Base-by-base conservation (phyloP, 305 asterid species). In the Nicotiana rustica region DNA sequence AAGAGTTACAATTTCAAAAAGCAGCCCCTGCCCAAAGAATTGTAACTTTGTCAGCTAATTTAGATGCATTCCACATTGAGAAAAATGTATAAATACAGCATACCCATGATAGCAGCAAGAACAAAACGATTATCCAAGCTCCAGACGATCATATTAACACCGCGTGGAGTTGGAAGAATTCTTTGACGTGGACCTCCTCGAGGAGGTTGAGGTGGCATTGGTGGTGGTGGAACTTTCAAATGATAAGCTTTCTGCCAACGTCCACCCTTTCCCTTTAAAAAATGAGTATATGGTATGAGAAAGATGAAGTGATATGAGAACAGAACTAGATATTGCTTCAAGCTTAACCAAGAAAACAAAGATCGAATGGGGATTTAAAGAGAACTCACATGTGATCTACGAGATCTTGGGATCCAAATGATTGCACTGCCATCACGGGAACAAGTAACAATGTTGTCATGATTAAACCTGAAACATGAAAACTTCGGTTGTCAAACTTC, bases 341-440 rank as follows among this genome's bases (percentile, higher is more conserved):
- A 29, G 80, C 80, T 8, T 21, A 73, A 19, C 29, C 25, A 73
- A 52, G 65, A 52, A 52, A 52, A 38, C 65, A 52, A 75, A 57
- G 80, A 15, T 29, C 8, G 47, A 49, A 49, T 59, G 60, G 25
- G 47, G 80, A 52, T 75, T 61, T 44, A 83, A 68, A 68, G 55
- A 81, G 82, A 83, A 83, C 96, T 89, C 84, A 95, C 99, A 88
- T 95, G 98, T 21, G 98, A 96, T 88, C 98, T 91, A 71, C 98
- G 98, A 66, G 98, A 92, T 92, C 95, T 93, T 78, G 98, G 99
- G 73, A 92, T 91, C 99, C 99, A 96, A 84, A 96, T 96, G 82
- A 96, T 96, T 83, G 99, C 99, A 86, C 99, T 96, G 83, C 99
- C 99, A 90, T 96, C 99, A 59, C 99, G 98, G 85, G 99, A 96